Conservation (phyloP, 129 eudicot genomes). For the Apium graveolens region DNA sequence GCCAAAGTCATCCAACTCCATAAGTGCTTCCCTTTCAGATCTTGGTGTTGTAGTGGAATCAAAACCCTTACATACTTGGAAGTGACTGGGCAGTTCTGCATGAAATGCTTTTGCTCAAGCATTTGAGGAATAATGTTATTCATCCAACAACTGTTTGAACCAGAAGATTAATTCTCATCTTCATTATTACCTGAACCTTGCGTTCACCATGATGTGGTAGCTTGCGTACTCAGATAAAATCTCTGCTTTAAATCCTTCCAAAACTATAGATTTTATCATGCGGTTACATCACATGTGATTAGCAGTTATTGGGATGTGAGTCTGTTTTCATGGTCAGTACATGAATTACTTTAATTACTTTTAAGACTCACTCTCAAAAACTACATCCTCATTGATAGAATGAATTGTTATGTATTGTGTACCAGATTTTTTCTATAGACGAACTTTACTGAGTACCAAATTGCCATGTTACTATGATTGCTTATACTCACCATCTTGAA, state of each 20-base stretch:
- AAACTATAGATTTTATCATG: conserved; percentile 1
- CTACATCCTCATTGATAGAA: conserved; percentile 10
- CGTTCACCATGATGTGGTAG: not conserved
- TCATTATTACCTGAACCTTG: not conserved
- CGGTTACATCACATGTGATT: not conserved
- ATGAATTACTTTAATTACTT: conserved; percentile 2
- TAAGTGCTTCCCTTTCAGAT: conserved; percentile 41
- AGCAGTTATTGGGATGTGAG: conserved; percentile 4
- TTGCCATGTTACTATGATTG: not conserved
- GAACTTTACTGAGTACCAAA: not conserved
- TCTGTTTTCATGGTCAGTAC: not conserved
- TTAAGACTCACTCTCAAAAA: not conserved
- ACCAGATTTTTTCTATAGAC: not conserved
- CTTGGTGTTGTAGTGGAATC: conserved; percentile 67
- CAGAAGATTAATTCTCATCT: not conserved
- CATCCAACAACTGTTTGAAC: not conserved
- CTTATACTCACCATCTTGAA: not conserved
- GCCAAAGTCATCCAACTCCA: conserved; percentile 16
- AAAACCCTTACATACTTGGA: conserved; percentile 56
- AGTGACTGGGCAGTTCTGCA: conserved; percentile 67
- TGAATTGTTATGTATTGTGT: conserved; percentile 2
- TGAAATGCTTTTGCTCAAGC: conserved; percentile 38
- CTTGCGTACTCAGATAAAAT: not conserved
- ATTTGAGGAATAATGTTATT: conserved; percentile 20
- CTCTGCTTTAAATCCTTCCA: conserved; percentile 12